Conservation (phyloP, 805 yeast genomes). For the Maudiozyma bulderi region DNA sequence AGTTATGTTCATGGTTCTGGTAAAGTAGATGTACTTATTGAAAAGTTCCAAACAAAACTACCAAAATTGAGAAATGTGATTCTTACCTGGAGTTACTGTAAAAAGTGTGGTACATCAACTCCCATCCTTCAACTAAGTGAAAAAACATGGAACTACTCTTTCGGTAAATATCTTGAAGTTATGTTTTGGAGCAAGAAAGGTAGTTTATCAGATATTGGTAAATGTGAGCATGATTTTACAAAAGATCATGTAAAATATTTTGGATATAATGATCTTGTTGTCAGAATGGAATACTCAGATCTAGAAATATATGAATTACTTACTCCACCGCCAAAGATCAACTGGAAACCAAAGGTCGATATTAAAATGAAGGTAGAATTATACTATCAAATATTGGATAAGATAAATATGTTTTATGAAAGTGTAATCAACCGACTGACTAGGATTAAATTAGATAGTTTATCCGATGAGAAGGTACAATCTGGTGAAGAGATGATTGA, state of each 20-base stretch:
- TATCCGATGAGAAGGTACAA: constrained; percentile 59
- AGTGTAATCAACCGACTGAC: constrained; percentile 62
- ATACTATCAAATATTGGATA: constrained; percentile 42
- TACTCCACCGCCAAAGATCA: constrained; percentile 62
- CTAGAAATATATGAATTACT: constrained; percentile 72
- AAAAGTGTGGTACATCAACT: constrained; percentile 61
- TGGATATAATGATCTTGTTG: constrained; percentile 68
- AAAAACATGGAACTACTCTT: constrained; percentile 79
- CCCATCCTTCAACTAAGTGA: constrained; percentile 79
- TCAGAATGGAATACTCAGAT: constrained; percentile 65
- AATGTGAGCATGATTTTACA: constrained; percentile 74
- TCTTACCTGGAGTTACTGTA: constrained; percentile 87
- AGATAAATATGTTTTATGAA: constrained; percentile 53
- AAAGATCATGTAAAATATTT: constrained; percentile 78
- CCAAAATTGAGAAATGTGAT: constrained; percentile 60
- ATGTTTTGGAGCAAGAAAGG: constrained; percentile 62
- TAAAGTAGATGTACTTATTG: constrained; percentile 68
- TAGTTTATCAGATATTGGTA: constrained; percentile 47
- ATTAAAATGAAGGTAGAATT: constrained; percentile 59
- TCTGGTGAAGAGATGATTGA: constrained; percentile 54
- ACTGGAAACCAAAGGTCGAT: constrained; percentile 65
- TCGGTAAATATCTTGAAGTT: constrained; percentile 86
- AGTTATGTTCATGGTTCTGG: constrained; percentile 85
- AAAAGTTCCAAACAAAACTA: constrained; percentile 44
- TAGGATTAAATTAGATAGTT: constrained; percentile 66